Percentiles rank a stretch among this genome's conserved stretches.
phyloP scores from a whole-genome alignment of 23 red algal species.

The Chondrus crispus region DNA sequence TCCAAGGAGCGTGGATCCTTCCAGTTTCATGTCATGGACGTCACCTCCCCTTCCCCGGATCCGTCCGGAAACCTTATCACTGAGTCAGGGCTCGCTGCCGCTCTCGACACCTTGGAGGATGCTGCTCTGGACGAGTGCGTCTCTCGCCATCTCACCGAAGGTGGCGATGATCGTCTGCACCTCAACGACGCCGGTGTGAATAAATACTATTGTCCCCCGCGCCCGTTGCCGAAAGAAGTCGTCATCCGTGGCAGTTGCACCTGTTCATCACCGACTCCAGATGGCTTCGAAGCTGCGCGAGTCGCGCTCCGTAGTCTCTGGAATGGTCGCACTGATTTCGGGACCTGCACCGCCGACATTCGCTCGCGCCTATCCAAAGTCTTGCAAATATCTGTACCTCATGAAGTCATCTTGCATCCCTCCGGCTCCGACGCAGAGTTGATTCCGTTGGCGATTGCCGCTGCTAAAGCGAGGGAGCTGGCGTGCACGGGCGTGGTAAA shows the following conservation, averaged over 20 bases:
- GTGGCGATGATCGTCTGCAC: slow-evolving; percentile 82
- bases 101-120: slow-evolving; percentile 63
- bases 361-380: slow-evolving; percentile 32
- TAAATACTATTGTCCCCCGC: slow-evolving; percentile 73
- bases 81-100: slow-evolving; percentile 54
- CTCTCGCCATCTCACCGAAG: slow-evolving; percentile 63
- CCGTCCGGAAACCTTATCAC: slow-evolving; percentile 44
- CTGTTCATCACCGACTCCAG: slow-evolving; percentile 74
- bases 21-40: slow-evolving; percentile 30
- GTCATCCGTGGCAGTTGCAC: slow-evolving; percentile 74
- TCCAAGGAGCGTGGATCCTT: slow-evolving; percentile 51
- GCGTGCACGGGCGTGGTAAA: slow-evolving; percentile 57
- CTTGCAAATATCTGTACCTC: slow-evolving; percentile 46
- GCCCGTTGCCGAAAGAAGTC: slow-evolving; percentile 26
- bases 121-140: slow-evolving; percentile 72
- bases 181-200: slow-evolving; percentile 72
- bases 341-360: neutral
- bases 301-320: slow-evolving; percentile 33
- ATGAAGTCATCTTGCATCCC: slow-evolving; percentile 69
- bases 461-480: slow-evolving; percentile 20
- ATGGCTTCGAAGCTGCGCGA: slow-evolving; percentile 71
- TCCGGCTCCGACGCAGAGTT: slow-evolving; percentile 80
- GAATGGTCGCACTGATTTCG: slow-evolving; percentile 40
- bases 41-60: slow-evolving; percentile 25
- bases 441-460: slow-evolving; percentile 65